These are phyloP conservation scores for Xylogone sp. DNA, from an alignment of 2,329 filamentous ascomycete species.

Conservation along the genomic window DNA sequence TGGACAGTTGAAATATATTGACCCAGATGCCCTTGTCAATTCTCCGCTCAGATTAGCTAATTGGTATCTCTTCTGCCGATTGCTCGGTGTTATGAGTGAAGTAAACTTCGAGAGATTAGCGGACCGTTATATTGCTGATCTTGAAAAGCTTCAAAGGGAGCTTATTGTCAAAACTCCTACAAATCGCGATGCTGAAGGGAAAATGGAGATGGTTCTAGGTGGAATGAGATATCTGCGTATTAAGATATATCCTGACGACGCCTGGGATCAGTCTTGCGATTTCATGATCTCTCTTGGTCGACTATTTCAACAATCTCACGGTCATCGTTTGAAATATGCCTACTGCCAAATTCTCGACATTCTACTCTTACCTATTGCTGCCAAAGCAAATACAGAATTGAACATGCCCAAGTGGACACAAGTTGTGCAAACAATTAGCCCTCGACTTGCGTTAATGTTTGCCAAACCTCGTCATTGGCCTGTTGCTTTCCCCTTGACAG, in stretches of 20 bases:
- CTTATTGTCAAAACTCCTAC: conserved; percentile 65
- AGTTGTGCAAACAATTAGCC: conserved; percentile 74
- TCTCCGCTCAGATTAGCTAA: conserved; percentile 88
- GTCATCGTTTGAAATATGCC: conserved; percentile 84
- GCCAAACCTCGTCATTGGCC: conserved; percentile 91
- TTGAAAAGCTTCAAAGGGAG: conserved; percentile 75
- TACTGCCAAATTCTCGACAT: conserved; percentile 92
- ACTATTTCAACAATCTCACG: conserved; percentile 81
- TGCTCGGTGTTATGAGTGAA: conserved; percentile 94
- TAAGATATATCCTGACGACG: conserved; percentile 66
- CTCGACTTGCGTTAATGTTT: conserved; percentile 78
- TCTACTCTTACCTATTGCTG: conserved; percentile 81
- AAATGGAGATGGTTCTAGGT: conserved; percentile 80
- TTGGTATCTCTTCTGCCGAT: conserved; percentile 89
- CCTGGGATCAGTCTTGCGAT: conserved; percentile 84
- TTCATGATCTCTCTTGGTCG: conserved; percentile 79
- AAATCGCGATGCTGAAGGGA: conserved; percentile 69
- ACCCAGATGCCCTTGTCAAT: conserved; percentile 72
- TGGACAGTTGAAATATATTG: conserved; percentile 84
- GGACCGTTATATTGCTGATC: conserved; percentile 74
- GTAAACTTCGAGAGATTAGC: conserved; percentile 85
- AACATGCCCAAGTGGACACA: conserved; percentile 81
- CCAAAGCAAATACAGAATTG: conserved; percentile 73
- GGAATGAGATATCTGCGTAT: conserved; percentile 90
- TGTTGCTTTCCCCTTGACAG: conserved; percentile 82